Base-by-base conservation (phyloP, 78 protist genomes). In the Cyanophora paradoxa region DNA sequence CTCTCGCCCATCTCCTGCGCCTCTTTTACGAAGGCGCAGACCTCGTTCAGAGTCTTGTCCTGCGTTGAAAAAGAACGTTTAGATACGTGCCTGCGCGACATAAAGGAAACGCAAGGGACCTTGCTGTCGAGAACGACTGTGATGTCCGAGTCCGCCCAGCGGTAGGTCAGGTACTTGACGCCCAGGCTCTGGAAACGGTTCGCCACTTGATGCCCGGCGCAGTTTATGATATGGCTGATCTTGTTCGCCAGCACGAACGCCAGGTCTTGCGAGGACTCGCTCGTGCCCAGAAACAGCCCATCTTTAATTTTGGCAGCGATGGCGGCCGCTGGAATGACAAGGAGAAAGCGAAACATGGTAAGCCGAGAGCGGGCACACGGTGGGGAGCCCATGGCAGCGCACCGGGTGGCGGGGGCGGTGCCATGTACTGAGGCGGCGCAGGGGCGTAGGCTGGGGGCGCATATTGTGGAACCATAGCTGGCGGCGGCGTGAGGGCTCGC, bases 281-380 rank as follows among this genome's bases (percentile, higher is more conserved):
- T 26, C 5, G 28, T 48, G 52, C 72, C 72, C 34, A 67, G 42
- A 30, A 46, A 67, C 17, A 67, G 72, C 20, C 72, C 72, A 33
- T 67, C 72, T 33, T 67, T 67, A 26, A 67, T 33, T 67, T 67
- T 67, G n/a, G n/a, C n/a, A n/a, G n/a, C n/a, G n/a, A n/a, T n/a
- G n/a, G n/a, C n/a, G n/a, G n/a, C n/a, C n/a, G n/a, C n/a, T n/a
- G n/a, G n/a, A n/a, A n/a, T n/a, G n/a, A n/a, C n/a, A n/a, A n/a
- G n/a, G n/a, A n/a, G n/a, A n/a, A n/a, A n/a, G n/a, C n/a, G n/a
- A n/a, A n/a, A n/a, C n/a, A n/a, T n/a, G n/a, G n/a, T n/a, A n/a
- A n/a, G n/a, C n/a, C n/a, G n/a, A n/a, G n/a, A n/a, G n/a, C n/a
- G n/a, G n/a, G n/a, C n/a, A n/a, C n/a, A n/a, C n/a, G n/a, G n/a